Base-by-base conservation (phyloP, 1,139 yeast species). In the Yamadazyma mexicana region DNA sequence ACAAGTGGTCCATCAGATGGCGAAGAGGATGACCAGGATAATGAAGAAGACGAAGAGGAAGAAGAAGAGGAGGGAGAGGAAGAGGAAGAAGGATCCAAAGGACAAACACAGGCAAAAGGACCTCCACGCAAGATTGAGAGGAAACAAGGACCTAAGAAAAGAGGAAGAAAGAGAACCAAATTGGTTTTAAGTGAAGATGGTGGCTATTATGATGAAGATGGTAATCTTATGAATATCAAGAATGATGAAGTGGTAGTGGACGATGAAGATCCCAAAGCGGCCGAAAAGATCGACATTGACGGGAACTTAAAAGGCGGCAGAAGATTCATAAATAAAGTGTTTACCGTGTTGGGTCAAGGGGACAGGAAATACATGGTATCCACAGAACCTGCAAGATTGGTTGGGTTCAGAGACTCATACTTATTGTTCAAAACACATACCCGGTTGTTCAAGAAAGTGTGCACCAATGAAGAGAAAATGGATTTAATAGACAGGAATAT, bases 341-440 rank as follows among this genome's bases (percentile, higher is more conserved):
- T 92, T 62, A 87, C 87, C 4, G 76, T 91, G 9, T 63, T 75
- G 32, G 88, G 86, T 4, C 77, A 83, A 43, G 96, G 95, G 3
- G 77, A 80, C 29, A 73, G 81, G 46, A 71, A 83, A 43, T 92
- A 80, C 60, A 89, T 92, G 95, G 77, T 92, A 34, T 86, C 96
- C 2, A 91, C 98, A 0, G 98, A 91, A 57, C 96, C 97, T 1
- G 98, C 98, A 0, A 75, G 98, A 50, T 79, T 91, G 53, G 89
- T 91, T 50, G 98, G 98, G 3, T 89, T 89, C 64, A 75, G 98
- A 52, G 98, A 92, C 59, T 88, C 97, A 1, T 91, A 92, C 55
- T 72, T 89, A 41, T 72, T 92, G 46, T 92, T 92, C 67, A 95
- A 89, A 57, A 87, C 91, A 38, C 97, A 92, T 62, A 69, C 75